Percentiles rank a stretch among this genome's conserved stretches.
Evolutionary conservation across 352 stramenopile species (phyloP).

Genomic region (Phytophthora constricta): DNA sequence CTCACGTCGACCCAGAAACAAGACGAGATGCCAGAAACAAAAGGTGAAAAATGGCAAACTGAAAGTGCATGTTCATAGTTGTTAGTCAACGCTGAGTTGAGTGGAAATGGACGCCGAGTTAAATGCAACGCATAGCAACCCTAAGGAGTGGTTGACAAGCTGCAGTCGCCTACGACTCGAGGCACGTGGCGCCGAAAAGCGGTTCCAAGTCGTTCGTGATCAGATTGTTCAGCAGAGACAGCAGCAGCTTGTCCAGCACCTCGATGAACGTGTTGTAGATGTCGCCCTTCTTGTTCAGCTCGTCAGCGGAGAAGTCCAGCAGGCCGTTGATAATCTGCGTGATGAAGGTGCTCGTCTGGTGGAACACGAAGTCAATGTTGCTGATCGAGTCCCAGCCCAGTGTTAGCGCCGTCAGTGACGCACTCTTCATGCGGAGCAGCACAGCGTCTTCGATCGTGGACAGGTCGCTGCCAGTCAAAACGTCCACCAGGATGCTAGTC

Average conservation of each 20-base stretch:
- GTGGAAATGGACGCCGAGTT: not conserved
- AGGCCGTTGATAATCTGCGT: conserved; percentile 54
- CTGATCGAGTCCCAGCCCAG: conserved; percentile 57
- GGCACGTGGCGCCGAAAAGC: conserved; percentile 55
- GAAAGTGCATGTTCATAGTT: conserved; percentile 13
- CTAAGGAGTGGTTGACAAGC: not conserved
- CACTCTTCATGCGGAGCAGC: conserved; percentile 39
- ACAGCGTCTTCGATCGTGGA: conserved; percentile 35
- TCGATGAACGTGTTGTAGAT: conserved; percentile 56
- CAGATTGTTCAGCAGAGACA: conserved; percentile 61
- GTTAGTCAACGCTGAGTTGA: conserved; percentile 2
- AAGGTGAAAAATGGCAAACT: conserved; percentile 9
- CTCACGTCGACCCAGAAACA: conserved; percentile 23
- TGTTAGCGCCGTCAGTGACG: conserved; percentile 40
- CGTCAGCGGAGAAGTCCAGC: conserved; percentile 51
- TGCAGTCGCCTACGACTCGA: conserved; percentile 23
- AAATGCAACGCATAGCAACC: conserved; percentile 1
- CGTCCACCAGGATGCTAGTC: conserved; percentile 46
- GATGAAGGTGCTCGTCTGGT: conserved; percentile 46
- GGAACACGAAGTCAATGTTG: conserved; percentile 59
- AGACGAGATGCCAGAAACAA: conserved; percentile 26
- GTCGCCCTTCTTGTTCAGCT: conserved; percentile 74
- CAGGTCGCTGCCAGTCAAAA: conserved; percentile 46
- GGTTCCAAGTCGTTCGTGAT: conserved; percentile 45
- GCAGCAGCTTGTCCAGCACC: conserved; percentile 44